Evolutionary conservation across 1,284 basidiomycete genomes (phyloP), one percentile per base, ranked within the genome.

Genomic region (Ustilago lituana): DNA sequence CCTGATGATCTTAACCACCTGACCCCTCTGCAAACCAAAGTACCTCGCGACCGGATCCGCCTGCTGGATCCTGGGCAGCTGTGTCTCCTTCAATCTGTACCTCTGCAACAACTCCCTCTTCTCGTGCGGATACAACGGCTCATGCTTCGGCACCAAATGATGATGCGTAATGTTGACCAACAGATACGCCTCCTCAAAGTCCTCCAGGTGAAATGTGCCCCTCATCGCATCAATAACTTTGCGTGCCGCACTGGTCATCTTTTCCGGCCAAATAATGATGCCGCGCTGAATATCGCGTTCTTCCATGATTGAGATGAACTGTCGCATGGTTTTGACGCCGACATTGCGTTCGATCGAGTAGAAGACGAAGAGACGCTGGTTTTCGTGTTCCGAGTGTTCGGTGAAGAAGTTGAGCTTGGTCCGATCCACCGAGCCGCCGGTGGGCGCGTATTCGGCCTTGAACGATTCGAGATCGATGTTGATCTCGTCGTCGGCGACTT

Each of bases 51-150:
- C 95, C 5, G 96, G 96, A 84, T 99, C 96, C 17, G 89, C 89
- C 51, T 96, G 84, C 84, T 97, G 94, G 75, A 99, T 98, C 32
- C 96, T 90, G 47, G 96, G 96, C 61, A 99, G 86, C 81, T 99
- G 96, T 1, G 94, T 98, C 81, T 98, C 96, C 83, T 97, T 97
- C 68, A 99, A 85, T 63, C 96, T 94, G 84, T 98, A 98, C 87
- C 91, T 90, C 83, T 91, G 89, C 62, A 99, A 85, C 50, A 99
- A 84, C 11, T 88, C 85, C 79, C 88, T 89, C 85, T 98, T 99
- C 83, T 97, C 91, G 69, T 93, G 91, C 19, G 87, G 84, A 9
- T 88, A 88, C 73, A 98, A 87, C 56, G 98, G 90, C 74, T 94
- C 90, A 82, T 99, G 96, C 71, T 88, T 89, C 40, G 96, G 96